Evolutionary conservation across 345 rosid genomes (phyloP).

Genomic region (Eucalyptus sp.): DNA sequence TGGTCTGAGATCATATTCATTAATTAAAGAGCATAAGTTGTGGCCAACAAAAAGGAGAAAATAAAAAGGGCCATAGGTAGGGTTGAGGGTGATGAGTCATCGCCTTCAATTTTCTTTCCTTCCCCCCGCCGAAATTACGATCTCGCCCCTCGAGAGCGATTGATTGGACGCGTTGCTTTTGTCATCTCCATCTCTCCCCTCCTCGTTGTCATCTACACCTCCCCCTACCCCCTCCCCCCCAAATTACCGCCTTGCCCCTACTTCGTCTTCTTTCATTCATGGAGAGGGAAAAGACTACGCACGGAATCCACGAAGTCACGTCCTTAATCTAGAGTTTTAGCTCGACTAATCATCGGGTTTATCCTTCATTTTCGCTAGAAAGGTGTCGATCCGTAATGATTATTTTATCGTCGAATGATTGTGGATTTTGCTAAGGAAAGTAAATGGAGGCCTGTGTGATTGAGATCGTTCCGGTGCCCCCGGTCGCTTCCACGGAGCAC

Average conservation of each 20-base stretch:
- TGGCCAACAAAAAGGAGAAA: neutral
- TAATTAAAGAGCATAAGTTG: neutral
- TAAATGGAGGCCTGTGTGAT: neutral
- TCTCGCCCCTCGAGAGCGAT: neutral
- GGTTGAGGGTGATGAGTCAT: slow-evolving; percentile 1
- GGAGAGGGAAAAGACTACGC: neutral
- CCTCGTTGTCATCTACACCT: neutral
- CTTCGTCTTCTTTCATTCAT: neutral
- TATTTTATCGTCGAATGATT: neutral
- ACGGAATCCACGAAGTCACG: neutral
- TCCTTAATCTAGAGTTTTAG: neutral
- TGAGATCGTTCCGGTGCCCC: neutral
- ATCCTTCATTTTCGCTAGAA: neutral
- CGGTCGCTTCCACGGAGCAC: neutral
- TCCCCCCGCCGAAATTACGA: neutral
- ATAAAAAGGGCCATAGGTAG: neutral
- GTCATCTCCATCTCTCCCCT: neutral
- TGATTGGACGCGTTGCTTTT: slow-evolving; percentile 8
- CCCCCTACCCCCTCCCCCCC: neutral
- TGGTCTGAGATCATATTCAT: neutral
- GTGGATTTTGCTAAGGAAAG: neutral
- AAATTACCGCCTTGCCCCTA: neutral
- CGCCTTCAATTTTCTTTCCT: neutral
- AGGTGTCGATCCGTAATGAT: neutral
- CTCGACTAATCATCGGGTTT: neutral